Base-by-base conservation (phyloP, 1,139 yeast genomes). In the Suhomyces taliae region DNA sequence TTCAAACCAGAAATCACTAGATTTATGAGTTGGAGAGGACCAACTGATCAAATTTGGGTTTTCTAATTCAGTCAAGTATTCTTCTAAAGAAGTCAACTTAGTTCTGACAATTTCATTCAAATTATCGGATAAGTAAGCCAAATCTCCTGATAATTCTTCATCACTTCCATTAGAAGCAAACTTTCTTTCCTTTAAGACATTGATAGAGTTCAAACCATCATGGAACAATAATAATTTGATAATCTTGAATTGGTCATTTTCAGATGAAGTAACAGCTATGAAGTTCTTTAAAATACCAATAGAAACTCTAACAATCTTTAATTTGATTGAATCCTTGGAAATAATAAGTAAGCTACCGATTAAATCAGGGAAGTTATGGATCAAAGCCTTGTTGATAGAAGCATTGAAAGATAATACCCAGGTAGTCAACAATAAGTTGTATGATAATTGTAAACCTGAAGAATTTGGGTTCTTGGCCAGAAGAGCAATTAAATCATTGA, bases 21-120 rank as follows among this genome's bases (percentile, higher is more conserved):
- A 87, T 57, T 83, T 82, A 69, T 93, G 99, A 26, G 96, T 90
- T 46, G 99, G 99, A 8, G 77, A 70, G 2, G 96, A 82, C 95
- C 97, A 93, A 53, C 82, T 80, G 60, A 93, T 79, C 53, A 82
- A 78, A 59, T 85, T 83, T n/a, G 80, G 80, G 49, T 93, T 83
- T 52, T 83, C 87, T 50, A 93, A 76, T 69, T 93, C 99, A 43
- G 90, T 83, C 58, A 82, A 75, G 67, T 91, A 93, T 66, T 91
- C 98, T 61, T 93, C 99, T 64, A 93, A 88, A 2, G 97, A 90
- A 6, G 98, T 85, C 72, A 93, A 80, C 54, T 82, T 83, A 43
- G 67, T 67, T 46, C 84, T 80, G 52, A 87, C 91, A 42, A 89
- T 85, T 36, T 83, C 87, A 53, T 83, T 82, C 57, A 93, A 78